Percentiles rank a stretch among this genome's conserved stretches.
Conservation (phyloP, 176 grass and related monocot genomes). For the Musa beccarii region DNA sequence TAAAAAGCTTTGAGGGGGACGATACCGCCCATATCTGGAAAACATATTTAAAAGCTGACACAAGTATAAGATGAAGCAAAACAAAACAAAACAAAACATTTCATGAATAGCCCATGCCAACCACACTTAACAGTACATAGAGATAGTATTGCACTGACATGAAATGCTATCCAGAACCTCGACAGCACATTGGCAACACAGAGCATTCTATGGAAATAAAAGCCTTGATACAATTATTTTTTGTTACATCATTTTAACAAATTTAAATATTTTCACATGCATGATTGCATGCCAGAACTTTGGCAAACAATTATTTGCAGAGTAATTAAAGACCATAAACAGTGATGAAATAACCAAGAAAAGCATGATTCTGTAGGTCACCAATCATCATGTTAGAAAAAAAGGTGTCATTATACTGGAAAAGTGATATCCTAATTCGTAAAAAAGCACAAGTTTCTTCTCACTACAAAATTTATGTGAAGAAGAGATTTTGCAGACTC, state of each 20-base stretch:
- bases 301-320: neutral
- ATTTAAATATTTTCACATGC: neutral
- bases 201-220: neutral
- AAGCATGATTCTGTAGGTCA: too few species aligned
- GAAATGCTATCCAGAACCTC: neutral
- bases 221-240: neutral
- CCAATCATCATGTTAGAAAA: too few species aligned
- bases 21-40: constrained; percentile 78
- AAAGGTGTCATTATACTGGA: too few species aligned
- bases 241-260: neutral
- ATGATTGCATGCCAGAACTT: neutral
- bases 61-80: neutral
- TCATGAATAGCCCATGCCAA: neutral
- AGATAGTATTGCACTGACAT: neutral
- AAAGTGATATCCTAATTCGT: too few species aligned
- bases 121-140: neutral
- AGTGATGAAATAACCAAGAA: too few species aligned
- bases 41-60: constrained; percentile 6
- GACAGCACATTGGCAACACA: neutral
- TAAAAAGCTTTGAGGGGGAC: constrained; percentile 64
- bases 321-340: neutral
- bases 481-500: too few species aligned
- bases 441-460: too few species aligned
- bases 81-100: neutral
- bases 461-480: too few species aligned